Evolutionary conservation across 352 stramenopile genomes (phyloP).

Genomic region (Globisporangium heterothallicum): DNA sequence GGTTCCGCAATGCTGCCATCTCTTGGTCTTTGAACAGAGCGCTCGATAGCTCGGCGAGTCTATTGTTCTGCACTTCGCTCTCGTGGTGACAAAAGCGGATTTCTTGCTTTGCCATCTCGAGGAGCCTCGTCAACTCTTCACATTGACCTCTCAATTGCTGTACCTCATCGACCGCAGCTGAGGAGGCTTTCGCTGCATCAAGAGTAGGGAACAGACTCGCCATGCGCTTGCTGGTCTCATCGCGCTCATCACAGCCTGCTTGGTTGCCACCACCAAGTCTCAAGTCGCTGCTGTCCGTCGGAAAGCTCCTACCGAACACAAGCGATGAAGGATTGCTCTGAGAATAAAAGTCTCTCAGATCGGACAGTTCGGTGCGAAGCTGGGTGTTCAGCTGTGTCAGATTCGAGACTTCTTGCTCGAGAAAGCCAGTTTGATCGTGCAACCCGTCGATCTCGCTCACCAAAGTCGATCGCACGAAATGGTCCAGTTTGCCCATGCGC

Average conservation of each 20-base stretch:
- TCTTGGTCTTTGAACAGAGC: slow-evolving; percentile 47
- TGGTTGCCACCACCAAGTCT: background rate
- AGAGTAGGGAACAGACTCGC: slow-evolving; percentile 9
- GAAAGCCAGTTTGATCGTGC: slow-evolving; percentile 1
- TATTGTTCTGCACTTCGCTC: slow-evolving; percentile 38
- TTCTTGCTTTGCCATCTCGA: slow-evolving; percentile 73
- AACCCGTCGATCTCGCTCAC: slow-evolving; percentile 23
- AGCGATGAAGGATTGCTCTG: slow-evolving; percentile 18
- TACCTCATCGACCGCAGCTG: slow-evolving; percentile 15
- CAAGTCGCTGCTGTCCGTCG: background rate
- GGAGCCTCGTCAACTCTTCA: slow-evolving; percentile 38
- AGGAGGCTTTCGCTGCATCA: too few relatives aligned
- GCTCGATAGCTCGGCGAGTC: slow-evolving; percentile 44
- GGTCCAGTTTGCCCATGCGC: slow-evolving; percentile 31
- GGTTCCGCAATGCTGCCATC: slow-evolving; percentile 37
- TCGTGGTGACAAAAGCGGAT: slow-evolving; percentile 64
- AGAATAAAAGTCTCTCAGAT: slow-evolving; percentile 39
- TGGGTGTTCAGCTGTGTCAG: slow-evolving; percentile 18
- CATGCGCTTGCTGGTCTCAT: slow-evolving; percentile 2
- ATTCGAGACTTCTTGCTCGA: slow-evolving; percentile 13
- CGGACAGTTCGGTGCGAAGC: slow-evolving; percentile 33
- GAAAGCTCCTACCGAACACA: slow-evolving; percentile 1
- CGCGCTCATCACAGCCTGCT: background rate
- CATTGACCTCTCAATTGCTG: slow-evolving; percentile 45
- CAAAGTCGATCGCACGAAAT: slow-evolving; percentile 33